Conservation (phyloP, 257 asterid genomes). For the Prunella vulgaris region DNA sequence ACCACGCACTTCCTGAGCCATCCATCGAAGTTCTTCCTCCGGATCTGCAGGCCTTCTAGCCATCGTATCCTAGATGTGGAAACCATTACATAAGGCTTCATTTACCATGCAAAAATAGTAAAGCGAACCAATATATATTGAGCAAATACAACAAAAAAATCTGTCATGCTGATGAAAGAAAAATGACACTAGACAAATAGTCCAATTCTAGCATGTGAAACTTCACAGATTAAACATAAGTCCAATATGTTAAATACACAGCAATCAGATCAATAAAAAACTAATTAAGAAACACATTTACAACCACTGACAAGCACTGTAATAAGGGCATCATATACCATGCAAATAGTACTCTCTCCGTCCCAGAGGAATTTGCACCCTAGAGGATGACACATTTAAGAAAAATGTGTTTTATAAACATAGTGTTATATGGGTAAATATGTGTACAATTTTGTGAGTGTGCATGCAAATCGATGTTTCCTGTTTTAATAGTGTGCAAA, state of each 20-base stretch:
- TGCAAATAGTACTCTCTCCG: too few species aligned
- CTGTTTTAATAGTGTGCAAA: too few species aligned
- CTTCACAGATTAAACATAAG: not conserved
- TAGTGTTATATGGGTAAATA: too few species aligned
- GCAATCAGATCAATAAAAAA: conserved; percentile 14
- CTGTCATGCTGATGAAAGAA: not conserved
- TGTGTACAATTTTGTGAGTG: too few species aligned
- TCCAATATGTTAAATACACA: not conserved
- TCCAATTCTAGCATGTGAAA: conserved; percentile 3
- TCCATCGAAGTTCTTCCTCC: conserved; percentile 96
- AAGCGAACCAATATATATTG: not conserved
- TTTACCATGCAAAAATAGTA: conserved; percentile 1
- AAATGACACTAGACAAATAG: not conserved
- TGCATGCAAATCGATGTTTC: too few species aligned
- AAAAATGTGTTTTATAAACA: too few species aligned
- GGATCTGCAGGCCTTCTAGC: conserved; percentile 87
- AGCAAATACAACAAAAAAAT: not conserved
- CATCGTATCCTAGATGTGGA: conserved; percentile 64
- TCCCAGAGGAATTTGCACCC: too few species aligned
- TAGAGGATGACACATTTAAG: too few species aligned
- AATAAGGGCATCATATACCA: not conserved
- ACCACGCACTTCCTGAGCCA: conserved; percentile 98
- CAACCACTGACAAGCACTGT: not conserved
- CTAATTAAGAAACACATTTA: not conserved
- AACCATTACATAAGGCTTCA: conserved; percentile 3